Percentiles rank a stretch among this genome's conserved stretches.
These are phyloP conservation scores for Rhypophila decipiens DNA, from an alignment of 495 filamentous ascomycete genomes.

Conservation along the genomic window DNA sequence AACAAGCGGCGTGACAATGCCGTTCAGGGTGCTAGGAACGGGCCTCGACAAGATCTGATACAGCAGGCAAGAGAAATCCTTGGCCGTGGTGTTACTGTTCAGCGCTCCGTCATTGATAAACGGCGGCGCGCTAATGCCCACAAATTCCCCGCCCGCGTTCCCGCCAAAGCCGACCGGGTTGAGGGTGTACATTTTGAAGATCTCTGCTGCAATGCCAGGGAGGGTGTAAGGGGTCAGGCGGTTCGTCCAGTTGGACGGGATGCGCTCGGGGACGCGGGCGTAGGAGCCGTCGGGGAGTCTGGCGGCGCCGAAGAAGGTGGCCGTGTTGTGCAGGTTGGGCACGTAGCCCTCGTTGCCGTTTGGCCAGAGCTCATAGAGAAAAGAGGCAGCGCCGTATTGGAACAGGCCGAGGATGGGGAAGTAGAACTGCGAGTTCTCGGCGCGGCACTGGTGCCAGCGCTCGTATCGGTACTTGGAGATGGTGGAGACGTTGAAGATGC, in stretches of 20 bases:
- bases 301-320: constrained; percentile 1
- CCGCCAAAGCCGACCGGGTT: constrained; percentile 6
- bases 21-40: constrained; percentile 3
- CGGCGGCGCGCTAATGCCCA: neutral
- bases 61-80: constrained; percentile 1
- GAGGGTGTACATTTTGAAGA: constrained; percentile 4
- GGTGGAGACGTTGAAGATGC: neutral
- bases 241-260: constrained; percentile 5
- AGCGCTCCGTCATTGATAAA: constrained; percentile 4
- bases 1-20: constrained; percentile 1
- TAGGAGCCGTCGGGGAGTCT: neutral
- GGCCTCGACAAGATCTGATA: constrained; percentile 4
- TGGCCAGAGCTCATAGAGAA: constrained; percentile 4
- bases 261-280: constrained; percentile 3
- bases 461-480: constrained; percentile 5
- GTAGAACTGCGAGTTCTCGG: constrained; percentile 6
- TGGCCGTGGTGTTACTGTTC: neutral
- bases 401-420: constrained; percentile 6
- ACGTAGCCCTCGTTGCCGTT: constrained; percentile 6
- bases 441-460: constrained; percentile 3
- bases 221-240: constrained; percentile 2
- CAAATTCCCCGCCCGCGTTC: constrained; percentile 3
- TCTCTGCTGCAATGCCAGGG: constrained; percentile 1
- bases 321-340: constrained; percentile 7
- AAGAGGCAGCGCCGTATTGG: constrained; percentile 6